A percentile compares a stretch with the other conserved stretches of the same genome.
Evolutionary conservation across 768 basidiomycete species (phyloP).

Genomic region (Russula ochroleuca): DNA sequence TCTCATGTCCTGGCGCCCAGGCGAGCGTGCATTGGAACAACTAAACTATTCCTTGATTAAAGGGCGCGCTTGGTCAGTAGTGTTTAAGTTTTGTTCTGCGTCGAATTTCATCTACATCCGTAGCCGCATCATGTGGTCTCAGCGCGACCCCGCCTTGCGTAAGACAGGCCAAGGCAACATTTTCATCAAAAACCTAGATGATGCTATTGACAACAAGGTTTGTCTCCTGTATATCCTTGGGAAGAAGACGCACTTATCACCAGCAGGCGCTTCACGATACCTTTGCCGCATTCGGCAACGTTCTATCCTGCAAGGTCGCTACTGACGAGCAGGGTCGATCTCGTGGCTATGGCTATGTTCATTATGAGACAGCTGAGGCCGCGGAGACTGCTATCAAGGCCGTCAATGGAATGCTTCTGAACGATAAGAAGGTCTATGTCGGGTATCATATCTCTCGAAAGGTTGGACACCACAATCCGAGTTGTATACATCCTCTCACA

Average conservation of each 20-base stretch:
- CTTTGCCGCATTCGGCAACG: conserved; percentile 97
- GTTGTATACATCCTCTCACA: background rate
- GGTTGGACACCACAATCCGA: conserved; percentile 39
- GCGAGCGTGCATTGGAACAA: conserved; percentile 97
- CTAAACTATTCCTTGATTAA: conserved; percentile 99
- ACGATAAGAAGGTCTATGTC: conserved; percentile 99
- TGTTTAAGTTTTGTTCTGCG: background rate
- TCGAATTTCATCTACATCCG: conserved; percentile 13
- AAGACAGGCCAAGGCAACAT: conserved; percentile 99
- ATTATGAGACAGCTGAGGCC: conserved; percentile 97
- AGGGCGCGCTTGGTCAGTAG: conserved; percentile 85
- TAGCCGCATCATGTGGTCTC: conserved; percentile 99
- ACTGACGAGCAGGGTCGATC: conserved; percentile 93
- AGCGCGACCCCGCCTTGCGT: conserved; percentile 97
- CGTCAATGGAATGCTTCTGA: conserved; percentile 98
- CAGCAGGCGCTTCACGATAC: conserved; percentile 94
- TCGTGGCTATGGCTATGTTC: conserved; percentile 98
- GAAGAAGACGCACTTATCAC: conserved; percentile 7
- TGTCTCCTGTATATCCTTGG: conserved; percentile 12
- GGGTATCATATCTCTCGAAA: conserved; percentile 97
- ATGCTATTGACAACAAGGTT: conserved; percentile 96
- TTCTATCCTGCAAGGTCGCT: conserved; percentile 98
- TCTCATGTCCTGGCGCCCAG: conserved; percentile 38
- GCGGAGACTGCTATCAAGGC: conserved; percentile 96
- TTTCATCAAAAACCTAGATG: conserved; percentile 99